These are phyloP conservation scores for Penicillium atrosanguineum DNA, from an alignment of 495 filamentous ascomycete genomes.

Conservation along the genomic window DNA sequence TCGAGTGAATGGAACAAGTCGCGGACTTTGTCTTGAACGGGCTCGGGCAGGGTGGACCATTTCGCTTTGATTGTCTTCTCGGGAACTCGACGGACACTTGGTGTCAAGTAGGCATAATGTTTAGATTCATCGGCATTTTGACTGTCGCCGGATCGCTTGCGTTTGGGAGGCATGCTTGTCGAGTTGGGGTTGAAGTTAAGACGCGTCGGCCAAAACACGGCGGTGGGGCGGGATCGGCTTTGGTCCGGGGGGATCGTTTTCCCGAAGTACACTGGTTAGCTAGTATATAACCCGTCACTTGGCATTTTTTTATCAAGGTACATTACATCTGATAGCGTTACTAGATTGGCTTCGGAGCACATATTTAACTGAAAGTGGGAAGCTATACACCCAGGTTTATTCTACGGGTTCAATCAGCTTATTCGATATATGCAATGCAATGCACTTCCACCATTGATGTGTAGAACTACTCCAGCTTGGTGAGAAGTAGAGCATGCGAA, in stretches of 20 bases:
- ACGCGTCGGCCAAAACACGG: not conserved
- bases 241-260: not conserved
- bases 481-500: not conserved
- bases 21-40: constrained; percentile 50
- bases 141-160: constrained; percentile 30
- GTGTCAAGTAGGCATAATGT: constrained; percentile 45
- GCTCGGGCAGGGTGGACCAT: constrained; percentile 55
- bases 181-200: not conserved
- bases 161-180: constrained; percentile 35
- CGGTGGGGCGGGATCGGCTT: not conserved
- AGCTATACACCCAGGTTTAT: no score
- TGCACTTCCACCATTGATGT: not conserved
- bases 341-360: no score
- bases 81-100: constrained; percentile 51
- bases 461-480: not conserved
- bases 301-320: no score
- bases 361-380: no score
- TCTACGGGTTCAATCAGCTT: not conserved
- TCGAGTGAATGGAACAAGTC: constrained; percentile 53
- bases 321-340: no score
- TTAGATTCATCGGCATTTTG: constrained; percentile 25
- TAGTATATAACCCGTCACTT: no score
- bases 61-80: constrained; percentile 55
- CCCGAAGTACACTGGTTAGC: not conserved
- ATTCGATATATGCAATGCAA: not conserved